These are phyloP conservation scores for Stachybotrys elegans DNA, from an alignment of 2,329 filamentous ascomycete species.

Conservation along the genomic window DNA sequence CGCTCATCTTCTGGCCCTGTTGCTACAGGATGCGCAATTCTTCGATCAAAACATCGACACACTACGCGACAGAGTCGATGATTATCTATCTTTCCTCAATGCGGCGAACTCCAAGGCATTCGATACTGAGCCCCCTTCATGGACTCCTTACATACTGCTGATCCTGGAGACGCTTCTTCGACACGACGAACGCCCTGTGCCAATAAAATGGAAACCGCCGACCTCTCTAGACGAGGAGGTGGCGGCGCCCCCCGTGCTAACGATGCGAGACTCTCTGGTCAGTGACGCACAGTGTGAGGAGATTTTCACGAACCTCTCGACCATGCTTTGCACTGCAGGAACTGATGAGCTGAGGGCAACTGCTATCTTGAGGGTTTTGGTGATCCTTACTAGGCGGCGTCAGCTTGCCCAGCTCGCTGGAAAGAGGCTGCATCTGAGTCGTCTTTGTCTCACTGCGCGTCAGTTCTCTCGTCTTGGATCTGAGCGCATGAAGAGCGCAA, in stretches of 20 bases:
- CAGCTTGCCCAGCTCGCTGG: conserved; percentile 70
- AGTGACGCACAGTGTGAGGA: conserved; percentile 59
- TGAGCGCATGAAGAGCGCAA: conserved; percentile 58
- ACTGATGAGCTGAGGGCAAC: conserved; percentile 83
- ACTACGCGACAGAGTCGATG: conserved; percentile 70
- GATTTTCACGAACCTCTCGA: conserved; percentile 73
- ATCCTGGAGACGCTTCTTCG: conserved; percentile 88
- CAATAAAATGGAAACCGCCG: conserved; percentile 65
- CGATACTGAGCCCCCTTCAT: conserved; percentile 76
- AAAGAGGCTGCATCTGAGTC: conserved; percentile 83
- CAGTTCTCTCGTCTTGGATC: conserved; percentile 79
- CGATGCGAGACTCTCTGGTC: conserved; percentile 52
- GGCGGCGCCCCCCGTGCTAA: conserved; percentile 52
- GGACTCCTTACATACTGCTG: conserved; percentile 85
- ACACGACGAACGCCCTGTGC: conserved; percentile 76
- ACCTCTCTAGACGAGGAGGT: conserved; percentile 42
- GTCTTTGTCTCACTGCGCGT: conserved; percentile 92
- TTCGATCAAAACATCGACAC: conserved; percentile 71
- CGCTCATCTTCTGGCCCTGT: conserved; percentile 82
- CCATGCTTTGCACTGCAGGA: conserved; percentile 77
- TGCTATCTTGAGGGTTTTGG: conserved; percentile 75
- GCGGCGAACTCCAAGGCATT: conserved; percentile 56
- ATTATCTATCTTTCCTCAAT: conserved; percentile 75
- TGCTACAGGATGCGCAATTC: conserved; percentile 78
- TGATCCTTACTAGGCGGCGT: conserved; percentile 79